Percentiles rank a stretch among this genome's conserved stretches.
These are phyloP conservation scores for Cladochytrium replicatum DNA, from an alignment of 192 early-diverging fungal species.

Conservation along the genomic window DNA sequence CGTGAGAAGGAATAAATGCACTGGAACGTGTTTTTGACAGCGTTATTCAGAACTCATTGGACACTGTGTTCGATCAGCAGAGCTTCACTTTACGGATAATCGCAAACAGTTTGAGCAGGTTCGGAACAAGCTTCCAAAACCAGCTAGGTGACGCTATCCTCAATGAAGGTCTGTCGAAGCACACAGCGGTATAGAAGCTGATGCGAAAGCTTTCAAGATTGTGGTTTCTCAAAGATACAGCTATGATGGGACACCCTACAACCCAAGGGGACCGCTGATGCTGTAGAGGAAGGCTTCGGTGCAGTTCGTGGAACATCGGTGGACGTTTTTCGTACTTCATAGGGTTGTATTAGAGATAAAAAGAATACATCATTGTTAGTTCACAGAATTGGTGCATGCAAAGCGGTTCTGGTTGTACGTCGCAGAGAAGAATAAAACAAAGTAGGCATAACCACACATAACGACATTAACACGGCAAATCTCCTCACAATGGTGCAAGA, in stretches of 20 bases:
- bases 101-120: conserved; percentile 51
- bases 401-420: too few species aligned
- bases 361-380: too few species aligned
- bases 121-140: conserved; percentile 34
- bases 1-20: neutral
- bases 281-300: conserved; percentile 8
- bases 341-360: too few species aligned
- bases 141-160: conserved; percentile 16
- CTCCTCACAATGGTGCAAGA: too few species aligned
- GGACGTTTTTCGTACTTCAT: conserved; percentile 16
- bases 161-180: conserved; percentile 38
- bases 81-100: conserved; percentile 65
- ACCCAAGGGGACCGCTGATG: neutral
- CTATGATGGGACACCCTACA: too few species aligned
- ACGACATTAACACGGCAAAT: too few species aligned
- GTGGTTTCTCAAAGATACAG: conserved; percentile 3
- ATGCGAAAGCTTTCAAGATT: conserved; percentile 10
- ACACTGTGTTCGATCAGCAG: conserved; percentile 53
- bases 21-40: conserved; percentile 1
- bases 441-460: too few species aligned
- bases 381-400: too few species aligned
- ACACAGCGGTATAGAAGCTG: conserved; percentile 6
- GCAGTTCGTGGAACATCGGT: conserved; percentile 11
- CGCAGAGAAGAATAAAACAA: too few species aligned
- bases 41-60: conserved; percentile 40